Conservation (phyloP, 176 grass and related monocot genomes). For the Aegilops tauschii region DNA sequence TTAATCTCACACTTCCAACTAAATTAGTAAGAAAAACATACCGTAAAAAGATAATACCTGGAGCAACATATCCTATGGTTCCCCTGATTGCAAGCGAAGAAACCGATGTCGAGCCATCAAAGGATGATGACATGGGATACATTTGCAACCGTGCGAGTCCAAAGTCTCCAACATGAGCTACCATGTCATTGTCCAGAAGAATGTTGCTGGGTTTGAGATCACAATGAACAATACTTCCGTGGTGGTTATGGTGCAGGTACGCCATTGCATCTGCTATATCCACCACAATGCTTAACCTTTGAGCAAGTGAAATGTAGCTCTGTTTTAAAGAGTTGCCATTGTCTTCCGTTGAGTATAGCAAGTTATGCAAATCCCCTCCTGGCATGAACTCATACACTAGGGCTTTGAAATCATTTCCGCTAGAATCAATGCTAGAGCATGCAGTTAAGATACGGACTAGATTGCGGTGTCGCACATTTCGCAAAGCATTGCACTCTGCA, state of each 20-base stretch:
- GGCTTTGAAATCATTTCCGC: slow-evolving; percentile 26
- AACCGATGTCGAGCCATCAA: not conserved
- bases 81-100: not conserved
- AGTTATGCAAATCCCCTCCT: slow-evolving; percentile 17
- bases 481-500: slow-evolving; percentile 14
- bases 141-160: slow-evolving; percentile 2
- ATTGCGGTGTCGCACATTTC: slow-evolving; percentile 21
- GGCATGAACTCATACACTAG: slow-evolving; percentile 29
- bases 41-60: slow-evolving; percentile 16
- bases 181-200: slow-evolving; percentile 28
- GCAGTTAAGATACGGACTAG: slow-evolving; percentile 20
- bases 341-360: not conserved
- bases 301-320: not conserved
- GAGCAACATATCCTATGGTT: slow-evolving; percentile 41
- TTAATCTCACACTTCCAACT: no score
- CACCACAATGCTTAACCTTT: slow-evolving; percentile 28
- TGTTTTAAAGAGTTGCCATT: not conserved
- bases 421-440: not conserved
- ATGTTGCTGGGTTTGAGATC: slow-evolving; percentile 9
- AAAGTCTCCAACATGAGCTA: slow-evolving; percentile 34
- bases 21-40: no score
- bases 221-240: slow-evolving; percentile 18
- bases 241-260: slow-evolving; percentile 25
- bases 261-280: slow-evolving; percentile 25
- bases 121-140: not conserved